Percentiles rank a stretch among this genome's conserved stretches.
Evolutionary conservation across 2,329 filamentous ascomycete species (phyloP).

Genomic region (Cladophialophora carrionii): DNA sequence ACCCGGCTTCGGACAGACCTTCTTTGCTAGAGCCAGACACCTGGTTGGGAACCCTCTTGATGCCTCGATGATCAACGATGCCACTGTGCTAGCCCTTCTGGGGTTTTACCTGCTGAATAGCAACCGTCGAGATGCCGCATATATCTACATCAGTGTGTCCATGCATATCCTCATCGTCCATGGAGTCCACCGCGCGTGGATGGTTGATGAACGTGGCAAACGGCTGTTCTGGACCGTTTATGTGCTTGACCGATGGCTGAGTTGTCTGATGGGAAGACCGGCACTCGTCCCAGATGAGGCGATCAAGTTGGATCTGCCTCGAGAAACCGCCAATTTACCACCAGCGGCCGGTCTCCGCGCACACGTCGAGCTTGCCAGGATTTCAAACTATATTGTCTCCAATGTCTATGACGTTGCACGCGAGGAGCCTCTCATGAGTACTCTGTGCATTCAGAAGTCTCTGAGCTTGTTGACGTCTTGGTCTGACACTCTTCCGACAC

Average conservation of each 20-base stretch:
- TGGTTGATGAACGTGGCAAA: conserved; percentile 51
- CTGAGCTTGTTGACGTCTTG: conserved; percentile 52
- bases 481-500: conserved; percentile 46
- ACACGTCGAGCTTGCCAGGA: conserved; percentile 54
- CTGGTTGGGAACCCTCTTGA: conserved; percentile 56
- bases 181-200: conserved; percentile 53
- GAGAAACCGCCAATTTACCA: conserved; percentile 48
- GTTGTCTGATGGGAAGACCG: conserved; percentile 57
- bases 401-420: conserved; percentile 53
- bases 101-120: conserved; percentile 56
- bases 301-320: conserved; percentile 51
- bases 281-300: conserved; percentile 54
- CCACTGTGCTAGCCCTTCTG: conserved; percentile 54
- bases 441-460: conserved; percentile 47
- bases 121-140: conserved; percentile 56
- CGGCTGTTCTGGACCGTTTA: conserved; percentile 59
- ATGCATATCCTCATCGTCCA: conserved; percentile 56
- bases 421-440: conserved; percentile 37
- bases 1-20: conserved; percentile 49
- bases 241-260: conserved; percentile 54
- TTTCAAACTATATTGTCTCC: conserved; percentile 55
- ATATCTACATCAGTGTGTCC: conserved; percentile 53
- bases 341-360: conserved; percentile 52
- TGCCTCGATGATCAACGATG: conserved; percentile 50
- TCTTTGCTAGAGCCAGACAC: conserved; percentile 51